phyloP scores from a whole-genome alignment of 208 protist genomes.

The Leptomonas pyrrhocoris region DNA sequence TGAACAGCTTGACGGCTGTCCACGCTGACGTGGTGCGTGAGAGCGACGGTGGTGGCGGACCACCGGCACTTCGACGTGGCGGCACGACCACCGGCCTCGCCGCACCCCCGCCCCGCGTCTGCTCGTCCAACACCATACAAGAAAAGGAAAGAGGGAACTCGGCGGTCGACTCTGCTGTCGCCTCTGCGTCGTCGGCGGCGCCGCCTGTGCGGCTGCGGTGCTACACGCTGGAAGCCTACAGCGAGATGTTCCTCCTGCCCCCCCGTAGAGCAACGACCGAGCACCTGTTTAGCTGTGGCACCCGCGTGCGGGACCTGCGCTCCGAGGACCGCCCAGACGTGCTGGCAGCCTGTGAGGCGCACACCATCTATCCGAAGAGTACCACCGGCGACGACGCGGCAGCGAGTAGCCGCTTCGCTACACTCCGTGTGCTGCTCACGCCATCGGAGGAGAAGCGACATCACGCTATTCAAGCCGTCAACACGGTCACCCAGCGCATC shows the following conservation, averaged over 20 bases:
- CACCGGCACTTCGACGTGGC: neutral
- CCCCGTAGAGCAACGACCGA: conserved; percentile 5
- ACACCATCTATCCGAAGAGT: neutral
- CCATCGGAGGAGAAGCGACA: conserved; percentile 54
- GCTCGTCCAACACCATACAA: neutral
- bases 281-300: conserved; percentile 72
- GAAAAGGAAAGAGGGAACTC: neutral
- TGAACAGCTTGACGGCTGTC: conserved; percentile 12
- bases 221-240: conserved; percentile 79
- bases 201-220: conserved; percentile 21
- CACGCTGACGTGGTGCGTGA: neutral
- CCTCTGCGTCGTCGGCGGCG: neutral
- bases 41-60: neutral
- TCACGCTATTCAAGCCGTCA: conserved; percentile 26
- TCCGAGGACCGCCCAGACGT: conserved; percentile 41
- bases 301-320: conserved; percentile 59
- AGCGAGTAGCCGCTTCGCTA: conserved; percentile 3
- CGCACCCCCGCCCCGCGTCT: conserved; percentile 3
- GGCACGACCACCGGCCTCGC: neutral
- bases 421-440: conserved; percentile 67
- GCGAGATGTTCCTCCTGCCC: conserved; percentile 43
- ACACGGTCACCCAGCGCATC: conserved; percentile 63
- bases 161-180: neutral
- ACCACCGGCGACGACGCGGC: neutral
- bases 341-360: conserved; percentile 32